These are phyloP conservation scores for Capsicum rhomboideum DNA, from an alignment of 257 asterid species.

Conservation along the genomic window DNA sequence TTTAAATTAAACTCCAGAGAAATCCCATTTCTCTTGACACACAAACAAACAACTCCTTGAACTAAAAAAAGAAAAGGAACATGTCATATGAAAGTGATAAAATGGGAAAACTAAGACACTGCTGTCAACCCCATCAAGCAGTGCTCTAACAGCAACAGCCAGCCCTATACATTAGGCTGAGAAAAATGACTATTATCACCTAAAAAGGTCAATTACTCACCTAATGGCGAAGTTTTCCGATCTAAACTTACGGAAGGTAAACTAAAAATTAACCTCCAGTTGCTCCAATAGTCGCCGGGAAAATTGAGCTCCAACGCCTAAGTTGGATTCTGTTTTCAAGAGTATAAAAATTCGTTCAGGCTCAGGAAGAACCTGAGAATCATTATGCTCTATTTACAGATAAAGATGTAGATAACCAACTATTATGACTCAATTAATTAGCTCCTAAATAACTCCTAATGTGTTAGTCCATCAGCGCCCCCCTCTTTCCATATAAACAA, in stretches of 20 bases:
- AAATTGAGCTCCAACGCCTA: constrained; percentile 63
- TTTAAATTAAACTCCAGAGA: constrained; percentile 6
- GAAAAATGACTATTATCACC: constrained; percentile 10
- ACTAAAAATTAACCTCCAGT: constrained; percentile 38
- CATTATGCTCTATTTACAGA: constrained; percentile 28
- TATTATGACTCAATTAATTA: constrained; percentile 6
- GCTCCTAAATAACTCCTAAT: constrained; percentile 33
- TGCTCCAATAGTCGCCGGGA: constrained; percentile 30
- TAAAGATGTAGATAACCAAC: constrained; percentile 10
- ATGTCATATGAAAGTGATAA: not conserved
- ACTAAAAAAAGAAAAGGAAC: not conserved
- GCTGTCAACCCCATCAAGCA: constrained; percentile 21
- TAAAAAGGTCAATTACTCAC: constrained; percentile 18
- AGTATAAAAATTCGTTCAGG: constrained; percentile 15
- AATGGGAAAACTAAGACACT: constrained; percentile 9
- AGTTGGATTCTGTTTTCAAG: constrained; percentile 34
- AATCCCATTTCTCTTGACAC: constrained; percentile 10
- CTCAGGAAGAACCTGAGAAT: constrained; percentile 11
- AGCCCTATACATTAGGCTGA: constrained; percentile 22
- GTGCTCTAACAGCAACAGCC: constrained; percentile 32
- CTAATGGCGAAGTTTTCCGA: constrained; percentile 37
- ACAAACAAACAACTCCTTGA: not conserved
- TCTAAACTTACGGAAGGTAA: constrained; percentile 26
- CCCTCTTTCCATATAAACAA: constrained; percentile 49
- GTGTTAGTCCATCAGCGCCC: constrained; percentile 47